Percentiles rank a stretch among this genome's conserved stretches.
These are phyloP conservation scores for Boeremia exigua DNA, from an alignment of 2,329 filamentous ascomycete genomes.

Conservation along the genomic window DNA sequence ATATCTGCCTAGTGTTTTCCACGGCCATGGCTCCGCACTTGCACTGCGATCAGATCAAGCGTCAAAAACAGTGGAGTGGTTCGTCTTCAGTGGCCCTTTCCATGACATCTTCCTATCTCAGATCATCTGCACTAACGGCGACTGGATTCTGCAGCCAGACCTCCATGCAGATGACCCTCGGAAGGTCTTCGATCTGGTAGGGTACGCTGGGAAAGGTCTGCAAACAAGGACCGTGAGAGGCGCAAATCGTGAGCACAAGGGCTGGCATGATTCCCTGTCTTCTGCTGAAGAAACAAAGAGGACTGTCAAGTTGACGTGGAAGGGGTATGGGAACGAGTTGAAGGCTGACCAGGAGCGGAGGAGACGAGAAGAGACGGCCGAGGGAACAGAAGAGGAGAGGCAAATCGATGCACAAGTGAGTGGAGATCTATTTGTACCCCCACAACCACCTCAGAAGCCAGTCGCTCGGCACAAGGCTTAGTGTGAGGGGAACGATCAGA, in stretches of 20 bases:
- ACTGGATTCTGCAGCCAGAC: neutral
- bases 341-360: conserved; percentile 1
- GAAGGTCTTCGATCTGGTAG: conserved; percentile 32
- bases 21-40: conserved; percentile 26
- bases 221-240: conserved; percentile 5
- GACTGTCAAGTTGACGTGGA: conserved; percentile 19
- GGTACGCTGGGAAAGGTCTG: conserved; percentile 15
- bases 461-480: neutral
- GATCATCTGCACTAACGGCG: neutral
- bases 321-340: conserved; percentile 10
- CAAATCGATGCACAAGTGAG: neutral
- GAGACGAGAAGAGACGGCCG: neutral
- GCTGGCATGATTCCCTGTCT: conserved; percentile 24
- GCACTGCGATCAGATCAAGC: conserved; percentile 23
- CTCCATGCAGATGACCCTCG: neutral
- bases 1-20: conserved; percentile 26
- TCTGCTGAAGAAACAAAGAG: conserved; percentile 46
- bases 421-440: neutral
- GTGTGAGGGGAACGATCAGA: neutral
- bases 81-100: conserved; percentile 25
- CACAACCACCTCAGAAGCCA: neutral
- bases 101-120: conserved; percentile 4
- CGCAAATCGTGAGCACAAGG: conserved; percentile 26
- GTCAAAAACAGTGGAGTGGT: conserved; percentile 26
- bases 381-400: neutral